Evolutionary conservation across 2,329 filamentous ascomycete species (phyloP), one percentile per base, ranked within the genome.

Genomic region (Aspergillus sp.): DNA sequence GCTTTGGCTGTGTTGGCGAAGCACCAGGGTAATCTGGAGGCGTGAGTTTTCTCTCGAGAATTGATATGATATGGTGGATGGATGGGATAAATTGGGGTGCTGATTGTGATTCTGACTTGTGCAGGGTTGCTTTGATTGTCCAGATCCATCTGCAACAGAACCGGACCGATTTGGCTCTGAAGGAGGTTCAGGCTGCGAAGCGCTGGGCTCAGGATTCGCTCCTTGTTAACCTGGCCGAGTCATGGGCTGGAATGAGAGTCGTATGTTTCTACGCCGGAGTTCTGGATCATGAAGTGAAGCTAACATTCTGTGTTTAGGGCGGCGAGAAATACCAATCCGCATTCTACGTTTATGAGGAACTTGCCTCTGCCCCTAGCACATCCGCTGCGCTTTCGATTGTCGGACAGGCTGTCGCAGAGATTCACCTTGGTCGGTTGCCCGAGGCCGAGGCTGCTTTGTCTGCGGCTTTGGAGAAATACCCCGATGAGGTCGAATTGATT

Each of bases 291-390:
- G n/a, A n/a, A 27, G n/a, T 28, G 6, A 6, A 27, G 29, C n/a
- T 11, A 29, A n/a, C 48, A n/a, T 5, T 49, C 8, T 26, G 9
- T 32, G 8, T 32, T 7, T 30, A 95, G 86, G 91, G 91, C 61
- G 90, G 90, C 54, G 90, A 95, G 57, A 93, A 89, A 66, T 97
- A 97, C 70, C 93, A 97, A 62, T 88, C 93, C 62, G 85, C 91
- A 12, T 97, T 95, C 70, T 97, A 98, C 75, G 91, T 97, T 48
- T 97, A 89, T 61, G 91, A 97, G 70, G 93, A 98, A 69, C 81
- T 97, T 39, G 91, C 93, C 5, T 88, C 95, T 62, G 85, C 88
- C 27, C 85, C 90, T 2, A 83, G 87, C 29, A 90, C 88, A 12
- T 83, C 88, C 39, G 88, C 88, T 11, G 77, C 84, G 41, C 77